Evolutionary conservation across 1,284 basidiomycete genomes (phyloP).

Genomic region (Sphaerobolus stellatus): DNA sequence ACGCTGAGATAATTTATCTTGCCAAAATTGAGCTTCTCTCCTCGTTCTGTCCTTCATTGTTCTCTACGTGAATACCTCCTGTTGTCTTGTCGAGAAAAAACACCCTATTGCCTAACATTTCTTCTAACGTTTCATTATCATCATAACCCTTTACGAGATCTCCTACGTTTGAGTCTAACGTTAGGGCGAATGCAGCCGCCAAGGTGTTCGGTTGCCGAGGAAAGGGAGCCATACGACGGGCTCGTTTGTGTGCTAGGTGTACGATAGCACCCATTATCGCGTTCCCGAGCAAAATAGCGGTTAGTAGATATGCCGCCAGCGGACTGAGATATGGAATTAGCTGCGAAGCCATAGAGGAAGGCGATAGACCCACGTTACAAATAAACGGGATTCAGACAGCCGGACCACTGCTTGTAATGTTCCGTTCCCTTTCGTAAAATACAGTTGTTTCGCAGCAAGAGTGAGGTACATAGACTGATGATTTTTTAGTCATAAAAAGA

Average conservation of each 20-base stretch:
- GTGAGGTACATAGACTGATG: too few species aligned
- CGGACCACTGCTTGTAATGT: slow-evolving; percentile 37
- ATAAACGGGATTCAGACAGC: slow-evolving; percentile 44
- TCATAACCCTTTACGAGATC: slow-evolving; percentile 42
- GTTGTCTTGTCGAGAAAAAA: slow-evolving; percentile 50
- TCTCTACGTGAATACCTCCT: slow-evolving; percentile 51
- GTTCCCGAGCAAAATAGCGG: slow-evolving; percentile 41
- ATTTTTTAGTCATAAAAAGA: too few species aligned
- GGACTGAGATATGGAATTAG: slow-evolving; percentile 28
- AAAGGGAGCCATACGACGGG: slow-evolving; percentile 42
- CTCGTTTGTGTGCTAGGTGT: slow-evolving; percentile 45
- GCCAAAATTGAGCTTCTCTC: too few species aligned
- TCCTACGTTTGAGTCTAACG: slow-evolving; percentile 47
- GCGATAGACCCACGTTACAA: slow-evolving; percentile 39
- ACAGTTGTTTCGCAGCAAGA: slow-evolving; percentile 48
- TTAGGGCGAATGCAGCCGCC: slow-evolving; percentile 52
- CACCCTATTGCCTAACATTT: slow-evolving; percentile 40
- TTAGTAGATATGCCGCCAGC: slow-evolving; percentile 45
- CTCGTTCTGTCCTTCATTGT: too few species aligned
- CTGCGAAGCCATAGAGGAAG: too few species aligned
- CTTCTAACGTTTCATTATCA: slow-evolving; percentile 36
- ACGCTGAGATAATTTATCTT: too few species aligned
- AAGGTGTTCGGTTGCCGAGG: slow-evolving; percentile 51
- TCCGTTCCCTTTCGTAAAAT: slow-evolving; percentile 41
- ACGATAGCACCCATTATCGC: slow-evolving; percentile 42